Evolutionary conservation across 257 asterid species (phyloP).

Genomic region (Cinchona pubescens): DNA sequence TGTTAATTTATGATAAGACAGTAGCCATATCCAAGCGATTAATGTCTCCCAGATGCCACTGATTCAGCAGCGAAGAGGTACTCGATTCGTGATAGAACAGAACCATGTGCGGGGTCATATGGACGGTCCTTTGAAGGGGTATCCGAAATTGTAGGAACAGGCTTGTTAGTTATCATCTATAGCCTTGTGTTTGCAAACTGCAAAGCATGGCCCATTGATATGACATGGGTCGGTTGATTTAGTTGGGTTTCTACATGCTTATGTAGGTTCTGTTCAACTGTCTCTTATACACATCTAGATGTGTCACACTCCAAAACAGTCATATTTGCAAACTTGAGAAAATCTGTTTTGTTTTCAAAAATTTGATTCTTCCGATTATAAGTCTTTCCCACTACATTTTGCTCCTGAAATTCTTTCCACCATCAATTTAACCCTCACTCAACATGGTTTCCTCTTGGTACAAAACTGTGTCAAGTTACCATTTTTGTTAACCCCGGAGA

Average conservation of each 20-base stretch:
- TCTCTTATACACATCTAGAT: too few relatives aligned
- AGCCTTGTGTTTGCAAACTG: slow-evolving; percentile 86
- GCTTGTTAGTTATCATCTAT: slow-evolving; percentile 84
- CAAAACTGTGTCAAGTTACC: neutral
- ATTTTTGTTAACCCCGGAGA: neutral
- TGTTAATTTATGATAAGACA: neutral
- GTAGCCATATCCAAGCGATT: slow-evolving; percentile 6
- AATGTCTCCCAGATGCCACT: slow-evolving; percentile 68
- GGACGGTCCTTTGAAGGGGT: slow-evolving; percentile 97
- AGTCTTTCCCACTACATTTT: too few relatives aligned
- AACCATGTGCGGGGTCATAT: slow-evolving; percentile 83
- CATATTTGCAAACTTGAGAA: neutral
- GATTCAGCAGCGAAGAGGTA: slow-evolving; percentile 66
- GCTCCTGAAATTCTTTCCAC: too few relatives aligned
- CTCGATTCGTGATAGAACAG: slow-evolving; percentile 82
- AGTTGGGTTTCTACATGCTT: too few relatives aligned
- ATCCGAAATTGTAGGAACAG: slow-evolving; percentile 85
- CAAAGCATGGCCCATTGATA: slow-evolving; percentile 13
- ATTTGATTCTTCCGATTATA: neutral
- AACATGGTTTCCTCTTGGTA: neutral
- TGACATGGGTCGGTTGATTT: too few relatives aligned
- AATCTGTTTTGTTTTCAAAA: neutral
- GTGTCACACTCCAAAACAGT: neutral
- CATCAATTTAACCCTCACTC: neutral
- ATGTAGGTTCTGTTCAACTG: too few relatives aligned